These are phyloP conservation scores for Aspergillus sclerotialis DNA, from an alignment of 2,329 filamentous ascomycete genomes.

Conservation along the genomic window DNA sequence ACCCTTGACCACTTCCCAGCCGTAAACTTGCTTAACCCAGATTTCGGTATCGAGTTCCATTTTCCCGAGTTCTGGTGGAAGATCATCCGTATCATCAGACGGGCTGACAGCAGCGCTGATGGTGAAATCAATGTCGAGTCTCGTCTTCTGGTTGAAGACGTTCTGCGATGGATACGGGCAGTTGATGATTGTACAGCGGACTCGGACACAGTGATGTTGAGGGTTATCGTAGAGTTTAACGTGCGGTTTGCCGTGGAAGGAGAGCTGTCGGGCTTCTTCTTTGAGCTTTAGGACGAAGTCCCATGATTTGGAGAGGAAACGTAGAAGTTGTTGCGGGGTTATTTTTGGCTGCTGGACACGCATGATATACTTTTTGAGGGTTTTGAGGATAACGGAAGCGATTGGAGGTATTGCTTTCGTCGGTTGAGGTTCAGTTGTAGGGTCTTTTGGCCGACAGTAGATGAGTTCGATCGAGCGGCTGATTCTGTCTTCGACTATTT, in stretches of 20 bases:
- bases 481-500: too few relatives aligned
- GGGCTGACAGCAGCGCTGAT: slow-evolving; percentile 22
- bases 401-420: too few relatives aligned
- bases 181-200: slow-evolving; percentile 33
- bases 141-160: neutral
- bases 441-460: slow-evolving; percentile 28
- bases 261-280: slow-evolving; percentile 38
- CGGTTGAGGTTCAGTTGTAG: too few relatives aligned
- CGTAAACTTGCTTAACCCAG: slow-evolving; percentile 34
- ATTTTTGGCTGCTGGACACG: slow-evolving; percentile 28
- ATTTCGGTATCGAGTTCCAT: slow-evolving; percentile 33
- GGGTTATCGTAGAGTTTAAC: slow-evolving; percentile 23
- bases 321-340: slow-evolving; percentile 32
- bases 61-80: slow-evolving; percentile 15
- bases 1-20: slow-evolving; percentile 24
- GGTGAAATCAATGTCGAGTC: slow-evolving; percentile 36
- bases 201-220: slow-evolving; percentile 21
- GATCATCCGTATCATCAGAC: slow-evolving; percentile 3
- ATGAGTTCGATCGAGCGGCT: too few relatives aligned
- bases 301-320: slow-evolving; percentile 38
- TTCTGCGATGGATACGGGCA: slow-evolving; percentile 8
- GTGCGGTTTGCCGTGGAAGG: slow-evolving; percentile 39
- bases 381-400: slow-evolving; percentile 38
- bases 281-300: slow-evolving; percentile 31
- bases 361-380: slow-evolving; percentile 31